Percentiles rank a stretch among this genome's conserved stretches.
phyloP scores from a whole-genome alignment of 441 rosid genomes.

The Daphne laureola region DNA sequence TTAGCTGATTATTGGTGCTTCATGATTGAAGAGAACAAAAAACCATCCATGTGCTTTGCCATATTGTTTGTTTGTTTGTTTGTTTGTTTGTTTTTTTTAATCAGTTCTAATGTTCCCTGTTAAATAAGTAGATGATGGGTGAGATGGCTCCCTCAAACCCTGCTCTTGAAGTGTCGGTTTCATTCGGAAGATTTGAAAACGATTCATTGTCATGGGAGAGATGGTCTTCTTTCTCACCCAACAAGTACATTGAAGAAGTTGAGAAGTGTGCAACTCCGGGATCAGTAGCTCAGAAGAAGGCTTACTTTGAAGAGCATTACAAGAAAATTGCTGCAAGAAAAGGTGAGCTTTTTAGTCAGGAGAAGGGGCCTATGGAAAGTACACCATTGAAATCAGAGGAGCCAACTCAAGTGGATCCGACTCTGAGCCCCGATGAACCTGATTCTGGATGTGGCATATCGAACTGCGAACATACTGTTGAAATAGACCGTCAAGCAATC shows the following conservation, averaged over 20 bases:
- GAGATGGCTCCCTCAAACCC: conserved; percentile 40
- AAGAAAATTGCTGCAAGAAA: conserved; percentile 82
- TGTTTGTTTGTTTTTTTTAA: too few relatives aligned
- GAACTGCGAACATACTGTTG: conserved; percentile 24
- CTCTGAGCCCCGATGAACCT: conserved; percentile 11
- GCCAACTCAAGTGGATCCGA: conserved; percentile 27
- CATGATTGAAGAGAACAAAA: conserved; percentile 10
- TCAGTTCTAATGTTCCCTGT: conserved; percentile 10
- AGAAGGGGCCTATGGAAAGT: conserved; percentile 51
- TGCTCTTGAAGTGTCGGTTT: conserved; percentile 65
- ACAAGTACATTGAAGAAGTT: conserved; percentile 94
- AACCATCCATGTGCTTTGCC: conserved; percentile 9
- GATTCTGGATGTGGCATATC: conserved; percentile 18
- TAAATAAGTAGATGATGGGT: conserved; percentile 45
- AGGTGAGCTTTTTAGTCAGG: conserved; percentile 69
- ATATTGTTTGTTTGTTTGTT: too few relatives aligned
- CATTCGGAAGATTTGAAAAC: conserved; percentile 90
- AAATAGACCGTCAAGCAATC: conserved; percentile 31
- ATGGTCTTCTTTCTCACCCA: conserved; percentile 89
- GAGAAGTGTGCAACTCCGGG: conserved; percentile 96
- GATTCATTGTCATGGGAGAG: conserved; percentile 97
- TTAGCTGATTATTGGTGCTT: conserved; percentile 3
- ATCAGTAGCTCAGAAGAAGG: conserved; percentile 88
- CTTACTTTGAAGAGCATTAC: conserved; percentile 96
- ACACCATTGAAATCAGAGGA: conserved; percentile 22